Evolutionary conservation across 176 grass and related monocot genomes (phyloP).

Genomic region (Aegilops tauschii): DNA sequence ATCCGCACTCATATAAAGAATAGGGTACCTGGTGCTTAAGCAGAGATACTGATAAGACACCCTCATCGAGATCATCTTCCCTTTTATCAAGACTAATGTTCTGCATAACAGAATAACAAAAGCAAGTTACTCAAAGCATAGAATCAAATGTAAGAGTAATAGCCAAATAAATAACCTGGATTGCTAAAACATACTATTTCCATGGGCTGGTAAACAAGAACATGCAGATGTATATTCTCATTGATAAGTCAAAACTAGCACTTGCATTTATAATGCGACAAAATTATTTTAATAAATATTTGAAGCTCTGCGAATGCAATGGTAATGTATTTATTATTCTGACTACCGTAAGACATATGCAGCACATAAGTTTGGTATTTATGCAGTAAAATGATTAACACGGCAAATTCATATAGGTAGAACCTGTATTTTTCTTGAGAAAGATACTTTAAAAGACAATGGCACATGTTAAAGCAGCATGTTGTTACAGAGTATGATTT

Average conservation of each 20-base stretch:
- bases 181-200: conserved; percentile 19
- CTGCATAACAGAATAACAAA: conserved; percentile 48
- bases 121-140: conserved; percentile 15
- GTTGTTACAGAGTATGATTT: background rate
- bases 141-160: conserved; percentile 1
- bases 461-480: background rate
- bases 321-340: conserved; percentile 6
- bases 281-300: background rate
- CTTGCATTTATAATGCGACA: background rate
- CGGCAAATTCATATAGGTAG: background rate
- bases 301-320: background rate
- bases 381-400: background rate
- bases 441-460: background rate
- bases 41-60: conserved; percentile 79
- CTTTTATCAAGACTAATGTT: conserved; percentile 68
- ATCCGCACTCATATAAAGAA: background rate
- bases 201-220: conserved; percentile 1
- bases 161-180: conserved; percentile 4
- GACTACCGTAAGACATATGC: background rate
- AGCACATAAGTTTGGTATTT: conserved; percentile 9
- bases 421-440: background rate
- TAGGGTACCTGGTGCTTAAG: conserved; percentile 85
- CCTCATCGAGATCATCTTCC: conserved; percentile 88
- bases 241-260: background rate
- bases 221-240: background rate